Evolutionary conservation across 2,329 filamentous ascomycete genomes (phyloP).

Genomic region (Epichloe gansuensis): DNA sequence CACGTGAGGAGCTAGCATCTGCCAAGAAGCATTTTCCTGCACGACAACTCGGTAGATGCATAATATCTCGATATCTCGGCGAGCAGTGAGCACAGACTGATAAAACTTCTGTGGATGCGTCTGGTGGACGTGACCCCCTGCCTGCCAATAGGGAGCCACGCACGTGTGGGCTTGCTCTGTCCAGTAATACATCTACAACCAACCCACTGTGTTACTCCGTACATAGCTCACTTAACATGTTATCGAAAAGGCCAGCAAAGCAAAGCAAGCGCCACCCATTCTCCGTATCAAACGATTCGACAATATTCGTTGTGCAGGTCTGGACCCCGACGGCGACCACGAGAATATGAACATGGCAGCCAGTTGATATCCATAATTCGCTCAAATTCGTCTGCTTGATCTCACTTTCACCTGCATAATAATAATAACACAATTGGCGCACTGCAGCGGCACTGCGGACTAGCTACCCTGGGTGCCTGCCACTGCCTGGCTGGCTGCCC

Average conservation of each 20-base stretch:
- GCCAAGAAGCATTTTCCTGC: background rate
- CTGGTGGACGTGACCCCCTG: background rate
- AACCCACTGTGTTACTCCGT: too few relatives aligned
- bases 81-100: background rate
- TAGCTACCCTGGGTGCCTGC: background rate
- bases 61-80: background rate
- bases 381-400: background rate
- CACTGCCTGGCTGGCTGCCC: background rate
- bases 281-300: background rate
- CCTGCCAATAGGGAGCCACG: background rate
- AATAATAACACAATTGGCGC: background rate
- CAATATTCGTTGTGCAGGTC: background rate
- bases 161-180: background rate
- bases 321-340: background rate
- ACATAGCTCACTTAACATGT: too few relatives aligned
- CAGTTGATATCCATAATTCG: background rate
- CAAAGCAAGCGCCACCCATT: conserved; percentile 1
- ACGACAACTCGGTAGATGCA: background rate
- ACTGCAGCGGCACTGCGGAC: background rate
- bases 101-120: background rate
- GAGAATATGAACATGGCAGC: background rate
- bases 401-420: background rate
- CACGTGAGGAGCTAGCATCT: background rate
- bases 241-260: conserved; percentile 12
- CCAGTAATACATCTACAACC: background rate